A percentile compares a stretch with the other conserved stretches of the same genome.
Evolutionary conservation across 176 grass and related monocot genomes (phyloP).

Genomic region (Puya raimondii): DNA sequence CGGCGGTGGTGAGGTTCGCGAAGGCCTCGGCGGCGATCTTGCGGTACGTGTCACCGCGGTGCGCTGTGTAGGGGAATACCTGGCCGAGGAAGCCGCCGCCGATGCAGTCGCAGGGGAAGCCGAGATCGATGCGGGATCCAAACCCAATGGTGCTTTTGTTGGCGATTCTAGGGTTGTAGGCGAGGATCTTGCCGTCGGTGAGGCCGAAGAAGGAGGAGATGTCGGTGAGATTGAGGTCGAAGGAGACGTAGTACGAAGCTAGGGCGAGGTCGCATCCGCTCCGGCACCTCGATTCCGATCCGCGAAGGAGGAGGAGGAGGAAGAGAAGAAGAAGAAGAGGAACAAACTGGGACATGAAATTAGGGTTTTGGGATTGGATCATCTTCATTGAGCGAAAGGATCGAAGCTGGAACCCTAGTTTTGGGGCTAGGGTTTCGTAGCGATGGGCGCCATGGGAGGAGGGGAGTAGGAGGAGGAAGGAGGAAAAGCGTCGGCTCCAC

Average conservation of each 20-base stretch:
- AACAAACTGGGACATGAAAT: conserved; percentile 2
- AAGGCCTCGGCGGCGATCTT: too few relatives aligned
- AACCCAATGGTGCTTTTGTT: conserved; percentile 8
- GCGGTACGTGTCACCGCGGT: too few relatives aligned
- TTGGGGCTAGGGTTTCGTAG: too few relatives aligned
- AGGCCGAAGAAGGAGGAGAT: conserved; percentile 30
- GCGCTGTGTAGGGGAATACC: too few relatives aligned
- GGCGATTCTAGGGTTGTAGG: conserved; percentile 19
- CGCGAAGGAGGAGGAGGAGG: background rate
- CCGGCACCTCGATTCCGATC: conserved; percentile 22
- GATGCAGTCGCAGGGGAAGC: conserved; percentile 39
- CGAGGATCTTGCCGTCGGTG: background rate
- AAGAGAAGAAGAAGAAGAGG: background rate
- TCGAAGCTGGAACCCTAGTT: background rate
- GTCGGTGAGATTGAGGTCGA: conserved; percentile 33
- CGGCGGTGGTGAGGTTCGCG: too few relatives aligned
- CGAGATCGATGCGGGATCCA: conserved; percentile 24
- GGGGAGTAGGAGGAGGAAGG: too few relatives aligned
- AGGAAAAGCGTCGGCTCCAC: too few relatives aligned
- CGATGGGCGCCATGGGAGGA: too few relatives aligned
- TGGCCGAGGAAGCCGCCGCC: conserved; percentile 41
- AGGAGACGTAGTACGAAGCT: conserved; percentile 37
- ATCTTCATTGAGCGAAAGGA: background rate
- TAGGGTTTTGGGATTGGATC: background rate
- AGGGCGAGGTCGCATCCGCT: conserved; percentile 38